A percentile compares a stretch with the other conserved stretches of the same genome.
These are phyloP conservation scores for Aurifilum marmelostoma DNA, from an alignment of 2,329 filamentous ascomycete species.

Conservation along the genomic window DNA sequence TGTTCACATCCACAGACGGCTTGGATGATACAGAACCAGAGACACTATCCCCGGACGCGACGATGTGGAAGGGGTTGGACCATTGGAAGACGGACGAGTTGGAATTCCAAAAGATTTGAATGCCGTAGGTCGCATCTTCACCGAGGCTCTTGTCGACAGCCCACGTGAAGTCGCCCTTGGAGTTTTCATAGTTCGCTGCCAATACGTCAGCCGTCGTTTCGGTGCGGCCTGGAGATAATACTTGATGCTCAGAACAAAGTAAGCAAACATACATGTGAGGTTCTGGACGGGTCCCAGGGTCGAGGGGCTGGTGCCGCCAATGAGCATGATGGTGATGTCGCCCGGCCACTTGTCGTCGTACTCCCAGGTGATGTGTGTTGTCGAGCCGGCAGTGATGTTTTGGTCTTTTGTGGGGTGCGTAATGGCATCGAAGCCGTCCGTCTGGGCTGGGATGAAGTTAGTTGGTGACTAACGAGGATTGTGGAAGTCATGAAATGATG, in stretches of 20 bases:
- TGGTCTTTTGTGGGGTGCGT: conserved; percentile 49
- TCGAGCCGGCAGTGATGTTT: conserved; percentile 51
- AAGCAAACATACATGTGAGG: background rate
- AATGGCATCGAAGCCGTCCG: conserved; percentile 58
- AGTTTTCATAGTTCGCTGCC: conserved; percentile 2
- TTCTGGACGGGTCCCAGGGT: conserved; percentile 40
- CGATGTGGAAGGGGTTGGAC: conserved; percentile 12
- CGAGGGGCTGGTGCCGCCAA: conserved; percentile 52
- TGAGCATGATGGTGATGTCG: conserved; percentile 55
- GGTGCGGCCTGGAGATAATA: background rate
- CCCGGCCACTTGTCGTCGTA: conserved; percentile 45
- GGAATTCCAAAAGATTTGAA: conserved; percentile 3
- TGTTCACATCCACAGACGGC: background rate
- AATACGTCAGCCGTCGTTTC: background rate
- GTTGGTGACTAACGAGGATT: background rate
- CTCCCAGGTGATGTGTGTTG: conserved; percentile 56
- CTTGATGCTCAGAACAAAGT: too few relatives aligned
- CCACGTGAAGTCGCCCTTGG: background rate
- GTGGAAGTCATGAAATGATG: background rate
- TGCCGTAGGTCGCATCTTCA: conserved; percentile 1
- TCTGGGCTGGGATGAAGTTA: conserved; percentile 41
- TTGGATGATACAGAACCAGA: background rate
- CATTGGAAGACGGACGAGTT: background rate
- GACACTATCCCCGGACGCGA: background rate
- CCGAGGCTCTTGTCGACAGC: conserved; percentile 4